Evolutionary conservation across 306 rosid genomes (phyloP).

Genomic region (Vigna radiata): DNA sequence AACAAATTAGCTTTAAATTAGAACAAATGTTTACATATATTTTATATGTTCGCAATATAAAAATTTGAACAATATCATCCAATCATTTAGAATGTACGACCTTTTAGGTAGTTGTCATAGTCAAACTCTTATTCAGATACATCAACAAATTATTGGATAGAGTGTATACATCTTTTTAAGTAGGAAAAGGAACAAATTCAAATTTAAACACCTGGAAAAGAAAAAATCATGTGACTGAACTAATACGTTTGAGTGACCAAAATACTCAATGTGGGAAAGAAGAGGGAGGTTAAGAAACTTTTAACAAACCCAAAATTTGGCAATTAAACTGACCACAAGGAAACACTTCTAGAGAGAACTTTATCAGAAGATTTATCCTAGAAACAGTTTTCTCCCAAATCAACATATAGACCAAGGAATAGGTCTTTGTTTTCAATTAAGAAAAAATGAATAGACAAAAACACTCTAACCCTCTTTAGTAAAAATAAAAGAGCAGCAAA

Average conservation of each 20-base stretch:
- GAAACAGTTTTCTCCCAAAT: conserved; percentile 37
- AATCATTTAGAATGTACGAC: neutral
- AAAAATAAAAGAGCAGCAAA: conserved; percentile 16
- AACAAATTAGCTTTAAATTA: neutral
- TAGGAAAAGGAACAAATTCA: neutral
- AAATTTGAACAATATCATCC: conserved; percentile 4
- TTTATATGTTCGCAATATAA: neutral
- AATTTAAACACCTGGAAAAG: neutral
- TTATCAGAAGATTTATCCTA: conserved; percentile 12
- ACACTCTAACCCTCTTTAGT: conserved; percentile 5
- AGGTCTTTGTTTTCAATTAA: conserved; percentile 9
- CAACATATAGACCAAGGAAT: conserved; percentile 35
- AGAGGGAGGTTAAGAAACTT: neutral
- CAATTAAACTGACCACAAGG: neutral
- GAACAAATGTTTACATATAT: conserved; percentile 2
- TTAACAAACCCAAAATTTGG: conserved; percentile 28
- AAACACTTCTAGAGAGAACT: neutral
- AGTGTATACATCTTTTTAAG: neutral
- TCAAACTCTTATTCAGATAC: neutral
- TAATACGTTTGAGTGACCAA: conserved; percentile 11
- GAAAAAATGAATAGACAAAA: neutral
- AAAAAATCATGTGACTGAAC: neutral
- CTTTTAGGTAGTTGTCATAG: conserved; percentile 1
- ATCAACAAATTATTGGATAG: neutral
- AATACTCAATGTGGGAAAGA: conserved; percentile 10